Evolutionary conservation across 352 stramenopile genomes (phyloP), one percentile per base, ranked within the genome.

Genomic region (Globisporangium okanoganense): DNA sequence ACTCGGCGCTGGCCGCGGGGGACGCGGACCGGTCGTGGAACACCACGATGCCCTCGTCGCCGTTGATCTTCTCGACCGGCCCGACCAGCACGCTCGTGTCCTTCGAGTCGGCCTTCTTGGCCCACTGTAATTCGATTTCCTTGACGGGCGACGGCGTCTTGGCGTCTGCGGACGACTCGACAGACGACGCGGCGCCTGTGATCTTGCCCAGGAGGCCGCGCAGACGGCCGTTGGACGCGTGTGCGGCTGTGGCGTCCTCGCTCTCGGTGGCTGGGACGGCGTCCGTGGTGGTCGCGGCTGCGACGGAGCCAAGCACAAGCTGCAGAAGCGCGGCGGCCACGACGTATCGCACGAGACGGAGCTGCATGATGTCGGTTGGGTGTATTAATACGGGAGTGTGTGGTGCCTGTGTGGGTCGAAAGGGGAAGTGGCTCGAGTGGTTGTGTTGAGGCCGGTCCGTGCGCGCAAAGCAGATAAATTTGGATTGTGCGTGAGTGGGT

Each of bases 31-130:
- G 75, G 66, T 92, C 78, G 70, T 80, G 73, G 56, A 90, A 92
- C 47, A 92, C 76, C 5, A 92, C 67, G n/a, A 90, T 77, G 10
- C 78, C 80, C 56, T 88, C 73, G 51, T 76, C 80, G 49, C 80
- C 82, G 14, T 66, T 65, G 47, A 92, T 81, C 62, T 83, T 87
- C 55, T 82, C 74, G 4, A 85, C 62, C 4, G 76, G 61, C 25
- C 61, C 48, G 29, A 45, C 40, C 40, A 85, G 61, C 48, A 59
- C 55, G 56, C 62, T 73, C 56, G 66, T 61, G n/a, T 63, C 57
- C 45, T 56, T 56, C 8, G 49, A n/a, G 44, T 76, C 45, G 25
- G 58, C 52, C 10, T 61, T 58, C 48, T 67, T 41, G 40, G 69
- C 67, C 79, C 82, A 90, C 3, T 58, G 31, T 0, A 67, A 58